phyloP scores from a whole-genome alignment of 169 alveolate species.

The Plasmodium gaboni region DNA sequence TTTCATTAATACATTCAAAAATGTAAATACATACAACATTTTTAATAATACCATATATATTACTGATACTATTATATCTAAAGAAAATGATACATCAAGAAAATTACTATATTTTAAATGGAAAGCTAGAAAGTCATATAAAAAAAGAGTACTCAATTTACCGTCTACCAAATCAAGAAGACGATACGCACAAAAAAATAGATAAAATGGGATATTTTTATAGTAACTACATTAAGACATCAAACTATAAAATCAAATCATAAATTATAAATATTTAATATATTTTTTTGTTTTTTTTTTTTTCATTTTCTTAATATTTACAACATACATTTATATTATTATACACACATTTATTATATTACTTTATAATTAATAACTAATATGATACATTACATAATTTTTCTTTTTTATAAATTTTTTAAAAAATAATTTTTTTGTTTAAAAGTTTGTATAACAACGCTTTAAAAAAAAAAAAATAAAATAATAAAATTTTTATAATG shows the following conservation, averaged over 20 bases:
- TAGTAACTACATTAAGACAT: neutral
- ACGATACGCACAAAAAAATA: constrained; percentile 83
- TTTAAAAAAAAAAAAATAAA: constrained; percentile 1
- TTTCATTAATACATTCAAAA: neutral
- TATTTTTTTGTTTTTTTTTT: neutral
- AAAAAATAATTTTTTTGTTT: constrained; percentile 19
- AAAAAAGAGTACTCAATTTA: constrained; percentile 82
- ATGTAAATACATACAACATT: constrained; percentile 12
- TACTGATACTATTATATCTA: constrained; percentile 13
- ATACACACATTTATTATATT: constrained; percentile 17
- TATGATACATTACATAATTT: neutral
- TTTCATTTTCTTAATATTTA: neutral
- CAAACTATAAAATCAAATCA: neutral
- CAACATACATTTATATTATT: constrained; percentile 31
- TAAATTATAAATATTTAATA: neutral
- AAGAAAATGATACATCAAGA: constrained; percentile 13
- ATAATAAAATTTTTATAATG: neutral
- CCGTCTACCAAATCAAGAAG: constrained; percentile 88
- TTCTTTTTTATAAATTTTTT: constrained; percentile 12
- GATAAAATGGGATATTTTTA: constrained; percentile 47
- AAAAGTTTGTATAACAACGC: neutral
- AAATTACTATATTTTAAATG: constrained; percentile 78
- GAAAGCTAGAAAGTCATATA: constrained; percentile 85
- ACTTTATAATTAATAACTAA: too few species aligned
- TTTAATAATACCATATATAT: constrained; percentile 31